Conservation (phyloP, 352 stramenopile genomes). For the Phytophthora fragariaefolia region DNA sequence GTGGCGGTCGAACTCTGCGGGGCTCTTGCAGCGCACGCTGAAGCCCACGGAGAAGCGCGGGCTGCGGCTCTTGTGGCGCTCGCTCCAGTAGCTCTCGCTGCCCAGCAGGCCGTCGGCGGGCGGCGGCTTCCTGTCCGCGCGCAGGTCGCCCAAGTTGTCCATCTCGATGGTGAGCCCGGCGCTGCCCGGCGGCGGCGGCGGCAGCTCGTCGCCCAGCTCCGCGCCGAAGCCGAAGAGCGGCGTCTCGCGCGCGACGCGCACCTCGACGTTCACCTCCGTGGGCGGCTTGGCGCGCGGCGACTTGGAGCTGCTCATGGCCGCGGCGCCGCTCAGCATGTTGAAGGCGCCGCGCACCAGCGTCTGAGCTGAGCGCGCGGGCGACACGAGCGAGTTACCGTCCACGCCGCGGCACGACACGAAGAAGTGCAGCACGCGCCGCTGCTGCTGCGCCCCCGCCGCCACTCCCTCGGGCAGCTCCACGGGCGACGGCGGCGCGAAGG, state of each 20-base stretch:
- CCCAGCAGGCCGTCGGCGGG: conserved; percentile 41
- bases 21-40: conserved; percentile 54
- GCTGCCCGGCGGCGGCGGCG: not conserved
- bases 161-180: conserved; percentile 19
- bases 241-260: conserved; percentile 64
- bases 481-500: conserved; percentile 1
- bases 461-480: conserved; percentile 3
- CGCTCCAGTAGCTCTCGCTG: conserved; percentile 75
- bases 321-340: conserved; percentile 64
- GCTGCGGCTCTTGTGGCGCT: conserved; percentile 66
- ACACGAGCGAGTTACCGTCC: conserved; percentile 60
- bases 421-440: conserved; percentile 56
- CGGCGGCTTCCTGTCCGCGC: conserved; percentile 20
- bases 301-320: conserved; percentile 42
- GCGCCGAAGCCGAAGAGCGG: conserved; percentile 35
- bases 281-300: conserved; percentile 55
- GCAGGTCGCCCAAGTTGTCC: conserved; percentile 20
- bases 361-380: conserved; percentile 63
- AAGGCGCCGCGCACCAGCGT: conserved; percentile 78
- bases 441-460: conserved; percentile 3
- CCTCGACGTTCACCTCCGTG: conserved; percentile 75
- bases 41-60: conserved; percentile 78
- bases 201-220: conserved; percentile 4
- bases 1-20: conserved; percentile 61
- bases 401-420: conserved; percentile 74